Evolutionary conservation across 2,329 filamentous ascomycete species (phyloP).

Genomic region (Amphichorda felina): DNA sequence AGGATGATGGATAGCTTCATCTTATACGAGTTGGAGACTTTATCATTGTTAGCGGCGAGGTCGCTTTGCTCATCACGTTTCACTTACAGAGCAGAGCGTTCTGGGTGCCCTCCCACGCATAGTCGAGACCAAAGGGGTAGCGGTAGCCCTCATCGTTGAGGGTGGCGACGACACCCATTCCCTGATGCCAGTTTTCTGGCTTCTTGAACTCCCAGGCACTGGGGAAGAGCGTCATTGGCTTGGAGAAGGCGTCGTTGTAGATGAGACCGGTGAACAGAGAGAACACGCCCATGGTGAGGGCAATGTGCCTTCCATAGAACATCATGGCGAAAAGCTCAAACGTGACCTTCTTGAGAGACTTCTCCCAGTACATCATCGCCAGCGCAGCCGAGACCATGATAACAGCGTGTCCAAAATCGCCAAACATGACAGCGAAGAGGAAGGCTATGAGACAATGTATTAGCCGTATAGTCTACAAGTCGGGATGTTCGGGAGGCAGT

Average conservation of each 20-base stretch:
- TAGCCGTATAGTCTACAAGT: no score
- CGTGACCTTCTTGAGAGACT: constrained; percentile 77
- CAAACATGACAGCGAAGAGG: constrained; percentile 99
- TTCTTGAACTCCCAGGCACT: constrained; percentile 77
- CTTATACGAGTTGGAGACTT: constrained; percentile 90
- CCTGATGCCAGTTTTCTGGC: constrained; percentile 55
- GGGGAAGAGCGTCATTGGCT: constrained; percentile 76
- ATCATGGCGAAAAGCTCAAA: constrained; percentile 98
- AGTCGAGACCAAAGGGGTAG: constrained; percentile 93
- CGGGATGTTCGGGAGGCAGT: no score
- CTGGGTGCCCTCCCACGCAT: constrained; percentile 91
- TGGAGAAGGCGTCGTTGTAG: constrained; percentile 96
- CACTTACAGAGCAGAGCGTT: constrained; percentile 66
- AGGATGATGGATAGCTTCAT: constrained; percentile 99
- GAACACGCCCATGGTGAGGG: constrained; percentile 94
- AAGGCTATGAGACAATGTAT: constrained; percentile 57
- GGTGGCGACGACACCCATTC: constrained; percentile 50
- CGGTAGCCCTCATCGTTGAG: constrained; percentile 62
- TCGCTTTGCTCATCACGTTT: no score
- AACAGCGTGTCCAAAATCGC: constrained; percentile 86
- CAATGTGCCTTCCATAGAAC: constrained; percentile 97
- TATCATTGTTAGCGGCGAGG: no score
- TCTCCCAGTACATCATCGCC: constrained; percentile 97
- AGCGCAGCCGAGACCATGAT: constrained; percentile 77
- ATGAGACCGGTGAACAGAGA: constrained; percentile 95